Conservation (phyloP, 148 eudicot genomes). For the Hydrangea macrophylla region DNA sequence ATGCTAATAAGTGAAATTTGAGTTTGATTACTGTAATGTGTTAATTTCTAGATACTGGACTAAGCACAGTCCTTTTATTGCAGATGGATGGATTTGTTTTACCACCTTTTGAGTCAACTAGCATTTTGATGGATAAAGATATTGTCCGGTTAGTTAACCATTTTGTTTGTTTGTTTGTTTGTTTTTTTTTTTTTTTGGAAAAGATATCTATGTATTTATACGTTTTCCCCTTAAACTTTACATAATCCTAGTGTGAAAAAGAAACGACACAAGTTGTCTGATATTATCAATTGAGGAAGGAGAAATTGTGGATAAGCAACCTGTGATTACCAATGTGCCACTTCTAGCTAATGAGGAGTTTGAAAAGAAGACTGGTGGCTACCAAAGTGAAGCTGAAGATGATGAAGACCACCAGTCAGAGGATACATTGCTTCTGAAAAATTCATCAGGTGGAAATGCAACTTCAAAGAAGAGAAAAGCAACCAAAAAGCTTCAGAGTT, state of each 20-base stretch:
- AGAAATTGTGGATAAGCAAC: constrained; percentile 38
- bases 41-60: too few species aligned
- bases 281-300: constrained; percentile 23
- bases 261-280: constrained; percentile 33
- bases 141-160: too few species aligned
- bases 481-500: constrained; percentile 33
- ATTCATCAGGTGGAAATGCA: constrained; percentile 21
- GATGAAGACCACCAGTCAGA: constrained; percentile 31
- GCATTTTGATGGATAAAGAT: too few species aligned
- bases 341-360: constrained; percentile 67
- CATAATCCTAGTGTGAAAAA: constrained; percentile 77
- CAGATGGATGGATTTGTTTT: too few species aligned
- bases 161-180: too few species aligned
- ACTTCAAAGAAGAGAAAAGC: constrained; percentile 68
- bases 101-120: too few species aligned
- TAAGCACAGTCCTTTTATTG: too few species aligned
- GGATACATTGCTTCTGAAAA: constrained; percentile 23
- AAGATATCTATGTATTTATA: background rate
- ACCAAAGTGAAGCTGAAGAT: constrained; percentile 43
- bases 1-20: too few species aligned
- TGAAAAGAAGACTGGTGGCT: constrained; percentile 53
- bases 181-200: background rate
- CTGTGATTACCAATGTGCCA: constrained; percentile 29
- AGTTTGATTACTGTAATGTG: too few species aligned
- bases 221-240: constrained; percentile 10